Percentiles rank a stretch among this genome's conserved stretches.
Conservation (phyloP, 495 filamentous ascomycete species). For the Penicillium taxi region DNA sequence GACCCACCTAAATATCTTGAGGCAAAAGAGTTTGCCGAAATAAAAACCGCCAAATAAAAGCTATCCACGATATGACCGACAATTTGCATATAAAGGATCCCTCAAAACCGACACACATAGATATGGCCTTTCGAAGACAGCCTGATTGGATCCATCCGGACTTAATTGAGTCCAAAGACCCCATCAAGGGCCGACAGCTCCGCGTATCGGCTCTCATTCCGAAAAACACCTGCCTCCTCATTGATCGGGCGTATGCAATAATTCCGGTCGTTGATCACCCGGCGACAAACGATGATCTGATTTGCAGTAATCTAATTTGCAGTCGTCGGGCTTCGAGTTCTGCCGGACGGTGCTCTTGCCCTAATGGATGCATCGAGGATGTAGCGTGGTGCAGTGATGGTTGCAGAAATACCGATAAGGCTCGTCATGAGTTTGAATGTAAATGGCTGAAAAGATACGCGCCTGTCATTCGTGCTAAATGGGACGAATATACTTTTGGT, state of each 20-base stretch:
- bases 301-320: slow-evolving; percentile 33
- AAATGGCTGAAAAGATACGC: slow-evolving; percentile 29
- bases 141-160: slow-evolving; percentile 29
- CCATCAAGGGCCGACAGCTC: slow-evolving; percentile 32
- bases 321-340: slow-evolving; percentile 11
- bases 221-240: slow-evolving; percentile 24
- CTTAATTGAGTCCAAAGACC: slow-evolving; percentile 23
- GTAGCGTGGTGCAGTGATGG: slow-evolving; percentile 27
- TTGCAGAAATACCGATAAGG: slow-evolving; percentile 19
- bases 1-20: too few relatives aligned
- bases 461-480: slow-evolving; percentile 22
- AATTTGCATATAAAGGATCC: slow-evolving; percentile 7
- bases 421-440: slow-evolving; percentile 31
- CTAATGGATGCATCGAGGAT: slow-evolving; percentile 22
- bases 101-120: too few relatives aligned
- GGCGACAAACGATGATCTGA: slow-evolving; percentile 11
- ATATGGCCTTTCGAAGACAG: too few relatives aligned
- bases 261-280: slow-evolving; percentile 30
- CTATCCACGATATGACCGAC: too few relatives aligned
- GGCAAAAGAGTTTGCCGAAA: too few relatives aligned
- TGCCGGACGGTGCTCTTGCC: slow-evolving; percentile 15
- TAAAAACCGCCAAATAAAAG: too few relatives aligned
- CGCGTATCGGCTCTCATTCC: slow-evolving; percentile 20
- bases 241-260: slow-evolving; percentile 29
- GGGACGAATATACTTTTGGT: slow-evolving; percentile 33